Base-by-base conservation (phyloP, 768 basidiomycete genomes). In the Cyclocybe aegerita region DNA sequence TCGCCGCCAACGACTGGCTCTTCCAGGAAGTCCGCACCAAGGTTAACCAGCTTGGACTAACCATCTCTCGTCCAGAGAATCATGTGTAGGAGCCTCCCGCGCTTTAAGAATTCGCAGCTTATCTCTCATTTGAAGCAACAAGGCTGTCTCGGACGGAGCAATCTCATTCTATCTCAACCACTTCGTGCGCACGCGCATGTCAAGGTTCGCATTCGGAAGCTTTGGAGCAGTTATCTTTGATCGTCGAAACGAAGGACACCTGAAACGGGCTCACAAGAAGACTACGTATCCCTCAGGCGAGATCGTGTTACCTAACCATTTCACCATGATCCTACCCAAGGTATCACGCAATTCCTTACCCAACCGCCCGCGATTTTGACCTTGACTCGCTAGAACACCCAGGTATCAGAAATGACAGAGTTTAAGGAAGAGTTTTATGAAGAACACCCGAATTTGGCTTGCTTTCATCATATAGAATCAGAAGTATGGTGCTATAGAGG, bases 1-100 rank as follows among this genome's bases (percentile, higher is more conserved):
- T 83, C 59, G 76, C 79, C 10, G 79, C 80, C 1, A 82, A 76
- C 49, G 77, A 81, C 44, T 83, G 76, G 70, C 58, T 84, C n/a
- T 78, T 71, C 56, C 60, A 64, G 2, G 66, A 68, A 42, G 70
- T 83, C 2, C 71, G 71, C 36, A 63, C 59, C 44, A 57, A 65
- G 4, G 64, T 83, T 8, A 65, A 65, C 4, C 55, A 65, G 1
- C 57, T 69, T 0, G 70, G 72, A n/a, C 58, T 80, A 39, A 67
- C 62, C 31, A 61, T 83, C 12, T 70, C 73, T 44, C 70, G 79
- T 7, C 82, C 81, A 0, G 79, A 82, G 49, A 75, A 71, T 33
- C 77, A 80, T 51, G 70, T 81, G 82, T 83, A 55, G 39, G 79
- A 66, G n/a, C 29, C 38, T 32, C 29, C 36, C 33, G 3, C 6